Percentiles rank a stretch among this genome's conserved stretches.
These are phyloP conservation scores for Actinidia polygama DNA, from an alignment of 179 eudicot genomes.

Conservation along the genomic window DNA sequence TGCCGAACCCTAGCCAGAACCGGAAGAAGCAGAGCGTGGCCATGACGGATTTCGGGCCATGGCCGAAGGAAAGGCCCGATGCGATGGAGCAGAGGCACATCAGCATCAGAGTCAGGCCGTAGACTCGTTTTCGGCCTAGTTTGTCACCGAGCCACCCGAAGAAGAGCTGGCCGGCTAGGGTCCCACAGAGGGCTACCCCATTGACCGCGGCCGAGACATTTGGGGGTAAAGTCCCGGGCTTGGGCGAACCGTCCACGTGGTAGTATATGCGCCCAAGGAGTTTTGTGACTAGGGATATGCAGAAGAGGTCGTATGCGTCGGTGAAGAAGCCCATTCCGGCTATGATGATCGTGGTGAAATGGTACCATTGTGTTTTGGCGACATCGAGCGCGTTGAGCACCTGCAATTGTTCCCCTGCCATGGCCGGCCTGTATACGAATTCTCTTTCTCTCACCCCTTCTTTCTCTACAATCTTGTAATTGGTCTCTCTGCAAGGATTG, in stretches of 20 bases:
- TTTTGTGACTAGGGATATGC: slow-evolving; percentile 60
- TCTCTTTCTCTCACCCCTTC: slow-evolving; percentile 6
- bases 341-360: slow-evolving; percentile 65
- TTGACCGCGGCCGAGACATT: slow-evolving; percentile 53
- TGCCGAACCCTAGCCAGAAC: slow-evolving; percentile 67
- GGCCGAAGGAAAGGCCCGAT: slow-evolving; percentile 62
- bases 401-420: slow-evolving; percentile 55
- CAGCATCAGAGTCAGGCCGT: slow-evolving; percentile 59
- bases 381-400: slow-evolving; percentile 62
- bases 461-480: background rate
- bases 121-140: slow-evolving; percentile 58
- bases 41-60: slow-evolving; percentile 50
- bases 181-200: slow-evolving; percentile 62
- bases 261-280: slow-evolving; percentile 60
- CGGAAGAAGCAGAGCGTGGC: slow-evolving; percentile 56
- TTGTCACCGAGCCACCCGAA: slow-evolving; percentile 77
- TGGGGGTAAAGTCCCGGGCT: slow-evolving; percentile 59
- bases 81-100: slow-evolving; percentile 56
- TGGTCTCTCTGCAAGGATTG: background rate
- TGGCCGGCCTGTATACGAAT: background rate
- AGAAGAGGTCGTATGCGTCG: slow-evolving; percentile 64
- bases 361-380: slow-evolving; percentile 73
- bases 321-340: slow-evolving; percentile 80
- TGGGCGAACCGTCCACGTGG: slow-evolving; percentile 45
- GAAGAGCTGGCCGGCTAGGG: slow-evolving; percentile 62